Base-by-base conservation (phyloP, 2,329 filamentous ascomycete genomes). In the Fusarium staphyleae region DNA sequence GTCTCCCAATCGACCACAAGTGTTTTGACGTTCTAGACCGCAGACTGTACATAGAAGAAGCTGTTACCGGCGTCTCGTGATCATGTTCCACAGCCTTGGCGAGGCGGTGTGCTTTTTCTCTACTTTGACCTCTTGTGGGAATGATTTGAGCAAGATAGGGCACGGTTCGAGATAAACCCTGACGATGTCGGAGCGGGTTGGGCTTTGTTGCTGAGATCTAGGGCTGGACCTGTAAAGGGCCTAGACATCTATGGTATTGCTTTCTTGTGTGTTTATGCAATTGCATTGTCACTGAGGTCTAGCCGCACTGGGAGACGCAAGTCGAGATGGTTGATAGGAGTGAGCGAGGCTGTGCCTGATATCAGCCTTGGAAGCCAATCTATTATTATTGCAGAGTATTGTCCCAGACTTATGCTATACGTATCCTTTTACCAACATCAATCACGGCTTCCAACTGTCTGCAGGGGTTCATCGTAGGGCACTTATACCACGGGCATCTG, bases 11-110 rank as follows among this genome's bases (percentile, higher is more conserved):
- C 28, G n/a, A 22, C 19, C 19, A 6, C 19, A 22, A 22, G n/a
- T n/a, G n/a, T 16, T 10, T 24, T 16, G 22, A 14, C 28, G 57
- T 41, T 58, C 57, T 46, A 60, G 57, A 60, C 57, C 57, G 52
- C 52, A 37, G 12, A 26, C 6, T 22, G 19, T 6, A 22, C 6
- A 22, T 6, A 22, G n/a, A n/a, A n/a, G n/a, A n/a, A 4, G 19
- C 19, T 22, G 19, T 22, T 22, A 22, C 4, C 19, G 19, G 19
- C 19, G 19, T 22, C 19, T 22, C 19, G 19, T 22, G 19, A 22
- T 6, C 4, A 22, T 22, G 19, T 6, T 22, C 19, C 19, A 22
- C 19, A 6, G 4, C 4, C 19, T 22, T 22, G 19, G 19, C 19
- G 19, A 22, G 19, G 19, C 19, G 19, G 19, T 22, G 19, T 22